Conservation (phyloP, 179 eudicot species). For the Beta macrorhiza region DNA sequence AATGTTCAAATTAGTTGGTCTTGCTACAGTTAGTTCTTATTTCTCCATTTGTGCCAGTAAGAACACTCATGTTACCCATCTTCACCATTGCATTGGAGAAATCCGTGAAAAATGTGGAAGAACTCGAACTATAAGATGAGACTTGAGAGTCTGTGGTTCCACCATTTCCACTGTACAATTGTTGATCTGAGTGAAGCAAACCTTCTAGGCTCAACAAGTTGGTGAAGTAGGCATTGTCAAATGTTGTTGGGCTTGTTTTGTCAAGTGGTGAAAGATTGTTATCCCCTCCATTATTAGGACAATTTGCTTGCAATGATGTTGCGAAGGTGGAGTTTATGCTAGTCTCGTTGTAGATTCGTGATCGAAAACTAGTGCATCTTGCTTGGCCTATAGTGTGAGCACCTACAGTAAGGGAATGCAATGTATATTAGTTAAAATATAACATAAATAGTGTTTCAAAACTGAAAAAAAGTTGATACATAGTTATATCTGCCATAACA, state of each 20-base stretch:
- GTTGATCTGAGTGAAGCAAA: slow-evolving; percentile 62
- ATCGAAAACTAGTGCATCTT: slow-evolving; percentile 50
- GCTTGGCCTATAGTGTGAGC: slow-evolving; percentile 76
- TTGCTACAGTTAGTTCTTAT: slow-evolving; percentile 55
- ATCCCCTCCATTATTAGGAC: slow-evolving; percentile 56
- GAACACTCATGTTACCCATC: slow-evolving; percentile 66
- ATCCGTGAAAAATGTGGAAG: slow-evolving; percentile 48
- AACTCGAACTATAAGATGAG: slow-evolving; percentile 38
- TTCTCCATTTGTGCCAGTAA: slow-evolving; percentile 58
- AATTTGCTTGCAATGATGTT: slow-evolving; percentile 35
- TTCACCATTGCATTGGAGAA: slow-evolving; percentile 60
- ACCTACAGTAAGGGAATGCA: slow-evolving; percentile 23
- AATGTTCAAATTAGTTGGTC: not conserved
- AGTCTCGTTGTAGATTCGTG: slow-evolving; percentile 50
- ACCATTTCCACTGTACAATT: slow-evolving; percentile 37
- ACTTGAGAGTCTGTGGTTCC: slow-evolving; percentile 58
- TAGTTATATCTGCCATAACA: too few species aligned
- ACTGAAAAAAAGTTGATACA: too few species aligned
- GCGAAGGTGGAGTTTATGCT: slow-evolving; percentile 61
- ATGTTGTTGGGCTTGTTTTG: slow-evolving; percentile 35
- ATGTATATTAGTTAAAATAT: too few species aligned
- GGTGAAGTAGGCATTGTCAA: slow-evolving; percentile 56
- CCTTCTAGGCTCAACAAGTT: slow-evolving; percentile 41
- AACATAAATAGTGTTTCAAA: too few species aligned
- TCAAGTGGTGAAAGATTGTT: slow-evolving; percentile 56